Percentiles rank a stretch among this genome's conserved stretches.
These are phyloP conservation scores for Wickerhamiella australiensis DNA, from an alignment of 805 yeast species.

Conservation along the genomic window DNA sequence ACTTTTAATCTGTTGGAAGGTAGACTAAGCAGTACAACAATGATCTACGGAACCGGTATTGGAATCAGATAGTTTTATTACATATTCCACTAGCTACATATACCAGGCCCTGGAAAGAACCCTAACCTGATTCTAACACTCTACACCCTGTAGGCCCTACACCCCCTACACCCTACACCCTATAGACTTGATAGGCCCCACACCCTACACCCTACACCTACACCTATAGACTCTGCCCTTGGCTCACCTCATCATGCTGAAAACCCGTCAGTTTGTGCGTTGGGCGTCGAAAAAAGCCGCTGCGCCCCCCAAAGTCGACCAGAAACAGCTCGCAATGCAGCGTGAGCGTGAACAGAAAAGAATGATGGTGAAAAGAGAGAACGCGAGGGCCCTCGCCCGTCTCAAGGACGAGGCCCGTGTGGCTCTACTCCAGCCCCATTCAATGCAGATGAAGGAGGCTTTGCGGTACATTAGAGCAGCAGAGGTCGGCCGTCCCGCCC, in stretches of 20 bases:
- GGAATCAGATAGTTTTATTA: too few relatives aligned
- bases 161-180: too few relatives aligned
- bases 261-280: conserved; percentile 10
- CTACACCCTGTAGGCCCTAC: too few relatives aligned
- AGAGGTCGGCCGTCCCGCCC: conserved; percentile 72
- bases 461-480: conserved; percentile 72
- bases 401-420: conserved; percentile 31
- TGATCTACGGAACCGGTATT: too few relatives aligned
- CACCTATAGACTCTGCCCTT: neutral
- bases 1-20: too few relatives aligned
- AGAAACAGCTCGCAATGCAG: conserved; percentile 26
- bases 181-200: too few relatives aligned
- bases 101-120: too few relatives aligned
- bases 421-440: conserved; percentile 44
- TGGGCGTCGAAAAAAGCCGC: conserved; percentile 13
- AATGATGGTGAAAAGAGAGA: conserved; percentile 24
- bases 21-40: too few relatives aligned
- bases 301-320: conserved; percentile 23
- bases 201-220: neutral
- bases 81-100: too few relatives aligned
- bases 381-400: conserved; percentile 18
- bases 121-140: too few relatives aligned
- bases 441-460: conserved; percentile 62
- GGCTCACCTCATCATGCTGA: neutral
- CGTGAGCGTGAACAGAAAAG: conserved; percentile 27